Evolutionary conservation across 768 basidiomycete species (phyloP).

Genomic region (Jaapia argillacea): DNA sequence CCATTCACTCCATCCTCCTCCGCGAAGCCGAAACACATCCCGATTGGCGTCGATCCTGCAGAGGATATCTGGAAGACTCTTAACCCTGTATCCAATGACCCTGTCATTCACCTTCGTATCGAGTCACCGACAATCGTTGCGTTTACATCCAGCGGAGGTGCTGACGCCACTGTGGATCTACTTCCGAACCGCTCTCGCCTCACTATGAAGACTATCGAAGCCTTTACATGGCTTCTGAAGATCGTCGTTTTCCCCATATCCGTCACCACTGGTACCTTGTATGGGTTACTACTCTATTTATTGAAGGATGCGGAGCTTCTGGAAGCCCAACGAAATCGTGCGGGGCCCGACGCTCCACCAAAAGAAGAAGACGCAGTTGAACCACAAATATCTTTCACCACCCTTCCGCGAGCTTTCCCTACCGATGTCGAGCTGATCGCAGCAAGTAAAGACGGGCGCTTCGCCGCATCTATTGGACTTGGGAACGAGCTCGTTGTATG

Average conservation of each 20-base stretch:
- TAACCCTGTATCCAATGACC: slow-evolving; percentile 57
- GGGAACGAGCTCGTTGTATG: slow-evolving; percentile 73
- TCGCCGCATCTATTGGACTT: slow-evolving; percentile 63
- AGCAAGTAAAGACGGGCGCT: slow-evolving; percentile 52
- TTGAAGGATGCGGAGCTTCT: slow-evolving; percentile 87
- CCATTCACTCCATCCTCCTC: slow-evolving; percentile 13
- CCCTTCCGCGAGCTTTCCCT: slow-evolving; percentile 70
- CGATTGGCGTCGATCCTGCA: no score
- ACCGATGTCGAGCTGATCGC: slow-evolving; percentile 81
- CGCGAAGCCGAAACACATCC: no score
- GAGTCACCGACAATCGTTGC: slow-evolving; percentile 75
- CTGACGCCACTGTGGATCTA: slow-evolving; percentile 10
- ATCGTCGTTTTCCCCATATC: slow-evolving; percentile 82
- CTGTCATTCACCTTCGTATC: slow-evolving; percentile 66
- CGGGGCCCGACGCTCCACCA: slow-evolving; percentile 29
- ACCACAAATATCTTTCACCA: slow-evolving; percentile 44
- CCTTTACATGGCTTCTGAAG: slow-evolving; percentile 66
- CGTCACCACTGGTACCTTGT: slow-evolving; percentile 63
- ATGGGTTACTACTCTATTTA: slow-evolving; percentile 71
- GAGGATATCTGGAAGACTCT: slow-evolving; percentile 69
- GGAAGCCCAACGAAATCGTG: slow-evolving; percentile 69
- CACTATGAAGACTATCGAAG: slow-evolving; percentile 39
- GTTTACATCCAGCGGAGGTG: slow-evolving; percentile 22
- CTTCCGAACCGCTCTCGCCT: slow-evolving; percentile 22
- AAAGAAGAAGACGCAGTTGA: slow-evolving; percentile 24